These are phyloP conservation scores for Cystobasidium pallidum DNA, from an alignment of 1,284 basidiomycete species.

Conservation along the genomic window DNA sequence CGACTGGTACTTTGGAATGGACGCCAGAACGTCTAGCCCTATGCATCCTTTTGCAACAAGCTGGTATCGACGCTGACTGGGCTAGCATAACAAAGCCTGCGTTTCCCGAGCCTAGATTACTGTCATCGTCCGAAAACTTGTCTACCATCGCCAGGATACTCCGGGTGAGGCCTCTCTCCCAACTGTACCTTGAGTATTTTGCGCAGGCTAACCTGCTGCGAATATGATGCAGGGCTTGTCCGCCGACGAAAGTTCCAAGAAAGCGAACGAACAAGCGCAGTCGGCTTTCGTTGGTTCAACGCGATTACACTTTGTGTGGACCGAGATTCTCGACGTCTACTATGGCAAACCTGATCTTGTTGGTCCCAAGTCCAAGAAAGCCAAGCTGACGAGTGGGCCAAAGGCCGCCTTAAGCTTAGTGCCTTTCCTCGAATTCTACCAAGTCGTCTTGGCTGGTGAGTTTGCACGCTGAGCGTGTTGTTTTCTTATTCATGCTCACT, in stretches of 20 bases:
- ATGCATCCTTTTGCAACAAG: slow-evolving; percentile 69
- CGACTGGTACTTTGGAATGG: slow-evolving; percentile 61
- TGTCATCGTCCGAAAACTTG: slow-evolving; percentile 71
- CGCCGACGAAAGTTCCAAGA: slow-evolving; percentile 57
- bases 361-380: slow-evolving; percentile 32
- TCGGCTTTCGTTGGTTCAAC: slow-evolving; percentile 70
- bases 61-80: slow-evolving; percentile 70
- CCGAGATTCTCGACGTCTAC: slow-evolving; percentile 74
- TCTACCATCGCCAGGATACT: slow-evolving; percentile 73
- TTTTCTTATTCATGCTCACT: neutral
- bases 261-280: slow-evolving; percentile 57
- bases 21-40: slow-evolving; percentile 87
- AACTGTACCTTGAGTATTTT: slow-evolving; percentile 28
- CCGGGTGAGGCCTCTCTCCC: too few species aligned
- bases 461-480: slow-evolving; percentile 5
- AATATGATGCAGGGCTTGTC: slow-evolving; percentile 20
- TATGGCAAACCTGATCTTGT: slow-evolving; percentile 60
- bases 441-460: slow-evolving; percentile 84
- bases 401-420: slow-evolving; percentile 59
- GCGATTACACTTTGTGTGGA: slow-evolving; percentile 91
- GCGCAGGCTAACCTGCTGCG: neutral
- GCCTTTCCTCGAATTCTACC: slow-evolving; percentile 87
- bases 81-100: slow-evolving; percentile 69
- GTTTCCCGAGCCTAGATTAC: slow-evolving; percentile 72
- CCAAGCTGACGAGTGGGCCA: slow-evolving; percentile 24